Conservation (phyloP, 2,329 filamentous ascomycete species). For the Hortaea werneckii region DNA sequence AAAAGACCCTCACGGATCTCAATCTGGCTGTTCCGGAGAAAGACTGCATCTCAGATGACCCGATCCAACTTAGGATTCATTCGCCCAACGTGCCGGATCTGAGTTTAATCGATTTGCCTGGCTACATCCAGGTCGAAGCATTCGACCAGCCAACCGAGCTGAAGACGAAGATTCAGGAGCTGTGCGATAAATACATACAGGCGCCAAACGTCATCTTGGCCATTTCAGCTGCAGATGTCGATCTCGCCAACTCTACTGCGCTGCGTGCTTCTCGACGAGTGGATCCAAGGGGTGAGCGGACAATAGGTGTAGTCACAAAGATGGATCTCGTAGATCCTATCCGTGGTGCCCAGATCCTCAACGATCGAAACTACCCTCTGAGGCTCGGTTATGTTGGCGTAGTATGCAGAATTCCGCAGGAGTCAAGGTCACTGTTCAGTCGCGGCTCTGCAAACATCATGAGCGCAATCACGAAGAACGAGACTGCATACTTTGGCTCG, state of each 20-base stretch:
- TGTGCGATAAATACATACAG: slow-evolving; percentile 98
- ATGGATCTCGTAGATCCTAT: slow-evolving; percentile 90
- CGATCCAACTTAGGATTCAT: slow-evolving; percentile 90
- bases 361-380: slow-evolving; percentile 85
- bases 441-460: slow-evolving; percentile 72
- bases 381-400: slow-evolving; percentile 95
- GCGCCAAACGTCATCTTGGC: slow-evolving; percentile 92
- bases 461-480: slow-evolving; percentile 74
- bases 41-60: slow-evolving; percentile 91
- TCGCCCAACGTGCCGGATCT: slow-evolving; percentile 92
- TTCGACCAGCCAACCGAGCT: slow-evolving; percentile 82
- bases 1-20: slow-evolving; percentile 86
- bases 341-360: slow-evolving; percentile 68
- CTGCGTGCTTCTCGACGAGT: slow-evolving; percentile 81
- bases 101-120: slow-evolving; percentile 89
- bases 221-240: slow-evolving; percentile 94
- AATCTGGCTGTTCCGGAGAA: slow-evolving; percentile 85
- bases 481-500: slow-evolving; percentile 73
- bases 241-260: slow-evolving; percentile 91
- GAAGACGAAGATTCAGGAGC: slow-evolving; percentile 89
- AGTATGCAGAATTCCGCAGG: slow-evolving; percentile 67
- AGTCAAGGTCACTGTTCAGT: slow-evolving; percentile 63
- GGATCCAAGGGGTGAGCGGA: slow-evolving; percentile 87
- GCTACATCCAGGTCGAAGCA: slow-evolving; percentile 92
- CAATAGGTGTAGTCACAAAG: slow-evolving; percentile 97